phyloP scores from a whole-genome alignment of 1,139 yeast genomes.

The Meyerozyma athensensis region DNA sequence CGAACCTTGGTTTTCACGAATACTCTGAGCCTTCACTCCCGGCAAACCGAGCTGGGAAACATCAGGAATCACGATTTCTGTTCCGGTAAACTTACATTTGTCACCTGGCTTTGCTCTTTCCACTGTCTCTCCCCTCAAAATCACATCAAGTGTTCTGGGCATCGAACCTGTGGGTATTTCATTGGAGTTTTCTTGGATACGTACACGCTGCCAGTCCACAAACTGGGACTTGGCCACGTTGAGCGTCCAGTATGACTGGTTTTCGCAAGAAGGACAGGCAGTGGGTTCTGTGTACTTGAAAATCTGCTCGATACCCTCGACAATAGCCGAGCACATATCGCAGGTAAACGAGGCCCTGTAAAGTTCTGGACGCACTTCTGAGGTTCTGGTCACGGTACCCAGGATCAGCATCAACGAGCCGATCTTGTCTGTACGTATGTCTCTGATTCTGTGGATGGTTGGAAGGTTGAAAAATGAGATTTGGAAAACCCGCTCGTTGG shows the following conservation, averaged over 20 bases:
- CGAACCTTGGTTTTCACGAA: constrained; percentile 58
- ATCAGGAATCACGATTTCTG: constrained; percentile 94
- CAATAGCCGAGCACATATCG: constrained; percentile 79
- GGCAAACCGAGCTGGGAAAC: constrained; percentile 94
- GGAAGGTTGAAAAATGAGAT: constrained; percentile 89
- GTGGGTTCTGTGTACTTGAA: constrained; percentile 96
- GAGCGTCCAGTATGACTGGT: constrained; percentile 81
- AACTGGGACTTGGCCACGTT: constrained; percentile 82
- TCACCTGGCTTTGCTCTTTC: constrained; percentile 98
- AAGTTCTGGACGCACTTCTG: constrained; percentile 95
- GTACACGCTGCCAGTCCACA: constrained; percentile 94
- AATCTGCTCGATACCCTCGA: constrained; percentile 88
- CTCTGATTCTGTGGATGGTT: constrained; percentile 78
- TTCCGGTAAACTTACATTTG: constrained; percentile 90
- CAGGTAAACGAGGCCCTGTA: constrained; percentile 85
- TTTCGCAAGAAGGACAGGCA: constrained; percentile 85
- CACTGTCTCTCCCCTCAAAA: constrained; percentile 89
- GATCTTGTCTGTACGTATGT: constrained; percentile 81
- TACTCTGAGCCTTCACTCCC: constrained; percentile 85
- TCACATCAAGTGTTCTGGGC: constrained; percentile 96
- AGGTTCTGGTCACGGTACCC: constrained; percentile 95
- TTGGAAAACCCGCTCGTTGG: constrained; percentile 75
- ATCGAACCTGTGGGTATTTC: constrained; percentile 98
- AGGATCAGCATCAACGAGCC: constrained; percentile 83
- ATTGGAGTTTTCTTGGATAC: constrained; percentile 91